Base-by-base conservation (phyloP, 768 basidiomycete genomes). In the Rhizopogon roseolus region DNA sequence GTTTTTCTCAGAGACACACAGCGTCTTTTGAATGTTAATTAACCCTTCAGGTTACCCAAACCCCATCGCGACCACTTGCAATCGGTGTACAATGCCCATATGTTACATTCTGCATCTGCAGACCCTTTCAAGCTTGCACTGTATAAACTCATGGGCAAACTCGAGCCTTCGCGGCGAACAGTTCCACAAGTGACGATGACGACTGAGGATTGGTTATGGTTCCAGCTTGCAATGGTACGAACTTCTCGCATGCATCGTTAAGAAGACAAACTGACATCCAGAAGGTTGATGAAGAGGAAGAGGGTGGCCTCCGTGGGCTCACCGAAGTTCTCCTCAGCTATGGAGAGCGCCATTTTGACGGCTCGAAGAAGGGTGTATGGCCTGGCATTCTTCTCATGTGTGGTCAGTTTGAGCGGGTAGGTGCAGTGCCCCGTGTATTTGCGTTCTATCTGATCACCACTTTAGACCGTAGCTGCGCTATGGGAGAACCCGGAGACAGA, bases 141-240 rank as follows among this genome's bases (percentile, higher is more conserved):
- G 32, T 98, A 97, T 77, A 98, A 97, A 68, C 75, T 99, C 36
- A 88, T 98, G 77, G 96, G 93, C 41, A 90, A 90, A 62, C 80
- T 96, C 50, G 97, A 99, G 60, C 84, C 93, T 1, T 71, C 81
- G 5, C 78, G 90, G 53, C 80, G 93, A 45, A 88, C 82, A 61
- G 85, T 95, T 2, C 80, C 84, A 5, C 82, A 85, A 39, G 93
- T 98, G 5, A 98, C 94, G 0, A 81, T 81, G 9, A 95, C 94
- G 1, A 94, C 92, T 2, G 97, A 98, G 66, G 97, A 99, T 69
- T 99, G 96, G 96, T 75, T 98, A 36, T 99, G 96, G 96, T 86
- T 95, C 76, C 95, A 99, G 72, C 79, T 98, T 13, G 79, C 86
- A 1, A 88, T 98, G 82, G 90, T 85, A 45, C 29, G 73, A 58